Percentiles rank a stretch among this genome's conserved stretches.
Conservation (phyloP, 73 alveolate species). For the Tetrahymena borealis region DNA sequence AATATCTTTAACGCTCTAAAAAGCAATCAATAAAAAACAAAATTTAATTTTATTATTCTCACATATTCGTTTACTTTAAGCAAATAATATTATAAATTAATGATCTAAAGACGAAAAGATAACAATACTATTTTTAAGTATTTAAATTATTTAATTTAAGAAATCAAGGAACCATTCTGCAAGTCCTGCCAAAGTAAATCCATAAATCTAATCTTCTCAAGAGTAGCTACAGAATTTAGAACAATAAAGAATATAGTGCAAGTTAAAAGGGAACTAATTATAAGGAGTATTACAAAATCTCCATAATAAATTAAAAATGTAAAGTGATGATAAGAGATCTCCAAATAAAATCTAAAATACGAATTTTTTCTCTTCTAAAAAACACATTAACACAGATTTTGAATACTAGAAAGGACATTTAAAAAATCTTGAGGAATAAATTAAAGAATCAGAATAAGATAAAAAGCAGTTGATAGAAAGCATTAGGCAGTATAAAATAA, state of each 20-base stretch:
- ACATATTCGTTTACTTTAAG: no score
- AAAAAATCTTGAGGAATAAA: not conserved
- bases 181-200: not conserved
- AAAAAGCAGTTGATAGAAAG: not conserved
- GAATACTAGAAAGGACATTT: not conserved
- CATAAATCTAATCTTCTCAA: not conserved
- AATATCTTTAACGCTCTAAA: not conserved
- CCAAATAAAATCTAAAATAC: not conserved
- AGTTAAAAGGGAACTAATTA: not conserved
- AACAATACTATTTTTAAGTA: no score
- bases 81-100: no score
- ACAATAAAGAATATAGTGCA: not conserved
- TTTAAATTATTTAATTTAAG: no score
- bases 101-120: no score
- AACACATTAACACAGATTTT: not conserved
- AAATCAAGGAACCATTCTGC: not conserved
- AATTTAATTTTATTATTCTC: no score
- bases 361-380: not conserved
- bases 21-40: no score
- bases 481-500: not conserved
- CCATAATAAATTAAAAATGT: not conserved
- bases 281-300: not conserved
- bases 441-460: not conserved
- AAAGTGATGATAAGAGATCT: not conserved
- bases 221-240: not conserved